Conservation (phyloP, 345 rosid species). For the Pistacia atlantica region DNA sequence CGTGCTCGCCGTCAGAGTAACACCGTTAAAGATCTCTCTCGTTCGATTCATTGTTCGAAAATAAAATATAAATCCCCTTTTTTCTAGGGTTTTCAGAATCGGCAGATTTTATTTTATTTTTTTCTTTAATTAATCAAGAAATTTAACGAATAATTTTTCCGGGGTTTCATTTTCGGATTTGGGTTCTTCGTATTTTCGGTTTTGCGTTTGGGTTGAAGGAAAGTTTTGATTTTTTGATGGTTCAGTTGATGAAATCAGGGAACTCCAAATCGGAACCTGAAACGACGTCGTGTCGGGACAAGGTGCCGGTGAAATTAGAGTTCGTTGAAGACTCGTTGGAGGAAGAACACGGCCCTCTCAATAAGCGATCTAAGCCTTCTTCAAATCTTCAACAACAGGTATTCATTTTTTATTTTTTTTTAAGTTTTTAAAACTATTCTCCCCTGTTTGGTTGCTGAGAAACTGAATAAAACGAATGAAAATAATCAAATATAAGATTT, state of each 20-base stretch:
- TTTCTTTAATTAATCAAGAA: constrained; percentile 11
- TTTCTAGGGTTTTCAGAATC: constrained; percentile 43
- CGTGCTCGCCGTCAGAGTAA: constrained; percentile 33
- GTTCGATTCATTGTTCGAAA: not conserved
- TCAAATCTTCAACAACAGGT: constrained; percentile 45
- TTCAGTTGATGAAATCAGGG: constrained; percentile 78
- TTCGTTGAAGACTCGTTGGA: constrained; percentile 68
- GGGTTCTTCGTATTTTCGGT: not conserved
- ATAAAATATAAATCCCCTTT: not conserved
- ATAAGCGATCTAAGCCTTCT: constrained; percentile 70
- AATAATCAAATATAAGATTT: too few relatives aligned
- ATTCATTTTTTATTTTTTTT: not conserved
- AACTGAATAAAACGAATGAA: not conserved
- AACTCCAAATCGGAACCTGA: constrained; percentile 49
- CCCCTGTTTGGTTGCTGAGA: constrained; percentile 17
- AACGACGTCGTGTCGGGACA: constrained; percentile 45
- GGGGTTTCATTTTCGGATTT: not conserved
- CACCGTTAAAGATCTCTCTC: constrained; percentile 9
- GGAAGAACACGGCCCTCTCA: constrained; percentile 69
- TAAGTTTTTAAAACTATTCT: not conserved
- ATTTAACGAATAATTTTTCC: not conserved
- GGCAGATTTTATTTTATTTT: not conserved
- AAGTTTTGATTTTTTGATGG: constrained; percentile 37
- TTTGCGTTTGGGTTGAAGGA: not conserved
- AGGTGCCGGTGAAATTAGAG: constrained; percentile 84